Evolutionary conservation across 805 yeast species (phyloP), one percentile per base, ranked within the genome.

Genomic region (Sugiyamaella smithiae): DNA sequence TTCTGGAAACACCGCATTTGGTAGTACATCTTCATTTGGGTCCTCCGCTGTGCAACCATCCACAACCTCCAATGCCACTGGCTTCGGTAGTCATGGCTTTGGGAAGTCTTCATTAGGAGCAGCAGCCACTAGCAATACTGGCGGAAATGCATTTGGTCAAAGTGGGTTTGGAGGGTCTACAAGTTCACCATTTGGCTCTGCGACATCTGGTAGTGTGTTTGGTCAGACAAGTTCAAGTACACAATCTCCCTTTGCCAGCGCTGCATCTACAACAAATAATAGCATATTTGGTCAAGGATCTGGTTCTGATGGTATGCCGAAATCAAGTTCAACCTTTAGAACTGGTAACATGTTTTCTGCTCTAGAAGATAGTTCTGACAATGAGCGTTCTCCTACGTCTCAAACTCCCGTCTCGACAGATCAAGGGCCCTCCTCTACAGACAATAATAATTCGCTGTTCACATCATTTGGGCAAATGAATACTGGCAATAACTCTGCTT

Each of bases 61-160:
- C 31, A 26, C 31, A 11, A 8, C 22, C 40, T 4, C 22, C 40
- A 8, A n/a, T n/a, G n/a, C n/a, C n/a, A 36, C 40, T 2, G 59
- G 66, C 1, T 57, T 61, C 43, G 64, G 67, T 26, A 33, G 65
- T 7, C 41, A 40, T 31, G 53, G 53, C 4, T 42, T 42, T 11
- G 48, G 52, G 24, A 23, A 42, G 11, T 31, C 54, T 9, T 36
- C 40, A 12, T 37, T 50, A 33, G 54, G 60, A 8, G 45, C 52
- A 8, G 26, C 16, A 9, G 22, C 41, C 12, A 23, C 41, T 23
- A 11, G 19, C 12, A 29, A 4, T 29, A 16, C 11, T 26, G 31
- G 33, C 5, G 40, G 40, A 16, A 6, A 14, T 19, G 41, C 26
- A 2, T 37, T 37, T 19, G 41, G 38, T 19, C 12, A 7, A 5